Percentiles rank a stretch among this genome's conserved stretches.
Evolutionary conservation across 2,329 filamentous ascomycete genomes (phyloP).

Genomic region (Lachnellula hyalina): DNA sequence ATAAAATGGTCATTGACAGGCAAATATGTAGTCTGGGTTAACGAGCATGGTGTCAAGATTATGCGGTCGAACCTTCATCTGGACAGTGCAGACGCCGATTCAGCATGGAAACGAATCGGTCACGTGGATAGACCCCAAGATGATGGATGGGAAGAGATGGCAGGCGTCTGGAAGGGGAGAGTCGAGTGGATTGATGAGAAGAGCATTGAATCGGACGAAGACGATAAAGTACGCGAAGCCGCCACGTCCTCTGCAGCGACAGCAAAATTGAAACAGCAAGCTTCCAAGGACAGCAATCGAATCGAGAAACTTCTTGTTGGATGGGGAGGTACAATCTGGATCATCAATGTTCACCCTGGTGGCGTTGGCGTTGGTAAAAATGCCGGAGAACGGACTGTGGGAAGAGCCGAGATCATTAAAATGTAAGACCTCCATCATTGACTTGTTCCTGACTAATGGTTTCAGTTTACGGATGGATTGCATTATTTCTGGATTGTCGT

Average conservation of each 20-base stretch:
- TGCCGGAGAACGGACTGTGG: slow-evolving; percentile 65
- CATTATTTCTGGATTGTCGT: slow-evolving; percentile 92
- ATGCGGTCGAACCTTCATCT: slow-evolving; percentile 87
- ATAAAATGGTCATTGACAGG: slow-evolving; percentile 95
- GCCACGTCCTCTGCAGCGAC: slow-evolving; percentile 39
- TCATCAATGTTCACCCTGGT: slow-evolving; percentile 82
- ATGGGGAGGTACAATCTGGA: slow-evolving; percentile 95
- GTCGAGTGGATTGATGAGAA: slow-evolving; percentile 91
- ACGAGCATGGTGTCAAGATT: slow-evolving; percentile 95
- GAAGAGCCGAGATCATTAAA: slow-evolving; percentile 84
- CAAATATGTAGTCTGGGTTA: slow-evolving; percentile 90
- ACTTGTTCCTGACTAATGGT: slow-evolving; percentile 25
- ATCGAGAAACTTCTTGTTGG: slow-evolving; percentile 83
- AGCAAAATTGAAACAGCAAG: slow-evolving; percentile 45
- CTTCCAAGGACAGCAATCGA: slow-evolving; percentile 40
- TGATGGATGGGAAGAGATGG: slow-evolving; percentile 92
- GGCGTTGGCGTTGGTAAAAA: slow-evolving; percentile 61
- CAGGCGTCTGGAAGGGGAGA: slow-evolving; percentile 86
- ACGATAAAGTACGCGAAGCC: slow-evolving; percentile 34
- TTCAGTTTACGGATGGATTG: slow-evolving; percentile 86
- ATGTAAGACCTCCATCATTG: slow-evolving; percentile 57
- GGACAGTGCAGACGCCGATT: slow-evolving; percentile 69
- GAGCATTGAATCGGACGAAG: slow-evolving; percentile 67
- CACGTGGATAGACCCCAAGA: slow-evolving; percentile 86
- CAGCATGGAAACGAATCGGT: slow-evolving; percentile 90